Conservation (phyloP, 495 filamentous ascomycete genomes). For the Penicillium robsamsonii region DNA sequence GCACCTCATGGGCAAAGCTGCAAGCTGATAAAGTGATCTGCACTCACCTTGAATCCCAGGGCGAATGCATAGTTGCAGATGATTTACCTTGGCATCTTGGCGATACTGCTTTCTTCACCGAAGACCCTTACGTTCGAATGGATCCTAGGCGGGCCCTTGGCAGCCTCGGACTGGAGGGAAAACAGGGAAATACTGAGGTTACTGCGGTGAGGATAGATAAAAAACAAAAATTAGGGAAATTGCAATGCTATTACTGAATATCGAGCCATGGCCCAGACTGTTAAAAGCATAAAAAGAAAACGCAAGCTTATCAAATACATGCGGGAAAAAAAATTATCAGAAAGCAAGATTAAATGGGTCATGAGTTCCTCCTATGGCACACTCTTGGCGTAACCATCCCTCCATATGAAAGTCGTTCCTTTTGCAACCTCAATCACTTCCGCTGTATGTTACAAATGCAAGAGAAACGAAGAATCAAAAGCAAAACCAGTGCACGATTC, state of each 20-base stretch:
- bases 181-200: conserved; percentile 1
- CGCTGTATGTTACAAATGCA: conserved; percentile 45
- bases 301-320: conserved; percentile 30
- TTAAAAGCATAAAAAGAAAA: conserved; percentile 6
- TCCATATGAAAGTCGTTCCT: conserved; percentile 20
- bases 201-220: conserved; percentile 1
- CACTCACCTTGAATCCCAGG: conserved; percentile 5
- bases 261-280: conserved; percentile 14
- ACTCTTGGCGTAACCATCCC: conserved; percentile 13
- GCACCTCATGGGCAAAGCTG: neutral
- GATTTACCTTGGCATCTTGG: conserved; percentile 26
- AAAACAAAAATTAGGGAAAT: neutral
- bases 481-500: conserved; percentile 9
- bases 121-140: neutral
- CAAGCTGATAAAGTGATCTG: conserved; percentile 4
- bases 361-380: conserved; percentile 19
- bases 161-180: conserved; percentile 1
- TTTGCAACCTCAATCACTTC: conserved; percentile 34
- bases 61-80: conserved; percentile 10
- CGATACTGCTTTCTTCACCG: conserved; percentile 10
- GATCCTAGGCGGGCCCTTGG: conserved; percentile 13
- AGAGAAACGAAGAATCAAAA: conserved; percentile 18
- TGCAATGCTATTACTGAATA: conserved; percentile 24
- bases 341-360: conserved; percentile 26
- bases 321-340: conserved; percentile 18